Evolutionary conservation across 768 basidiomycete species (phyloP).

Genomic region (Coprinellus micaceus): DNA sequence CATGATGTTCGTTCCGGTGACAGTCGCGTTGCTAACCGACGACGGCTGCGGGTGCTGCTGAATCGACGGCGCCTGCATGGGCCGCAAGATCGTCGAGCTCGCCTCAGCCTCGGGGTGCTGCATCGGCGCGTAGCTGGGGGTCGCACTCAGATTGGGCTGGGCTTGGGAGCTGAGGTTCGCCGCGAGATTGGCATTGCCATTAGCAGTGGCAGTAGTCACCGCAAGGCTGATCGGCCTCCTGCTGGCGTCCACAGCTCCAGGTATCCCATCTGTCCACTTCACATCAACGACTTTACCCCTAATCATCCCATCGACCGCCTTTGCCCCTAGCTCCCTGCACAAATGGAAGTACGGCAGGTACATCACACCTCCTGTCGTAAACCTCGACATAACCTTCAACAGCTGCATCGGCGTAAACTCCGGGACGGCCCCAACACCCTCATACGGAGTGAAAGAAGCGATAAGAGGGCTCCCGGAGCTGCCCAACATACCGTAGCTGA

Average conservation of each 20-base stretch:
- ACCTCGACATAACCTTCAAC: slow-evolving; percentile 75
- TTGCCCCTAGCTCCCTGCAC: slow-evolving; percentile 79
- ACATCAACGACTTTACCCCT: slow-evolving; percentile 71
- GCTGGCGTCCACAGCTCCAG: slow-evolving; percentile 7
- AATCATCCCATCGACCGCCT: slow-evolving; percentile 83
- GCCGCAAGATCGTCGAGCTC: neutral
- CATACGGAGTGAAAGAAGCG: slow-evolving; percentile 10
- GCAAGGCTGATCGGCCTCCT: neutral
- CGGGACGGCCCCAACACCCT: slow-evolving; percentile 10
- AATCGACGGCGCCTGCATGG: neutral
- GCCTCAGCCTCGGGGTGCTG: neutral
- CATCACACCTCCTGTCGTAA: slow-evolving; percentile 59
- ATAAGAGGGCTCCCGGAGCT: slow-evolving; percentile 6
- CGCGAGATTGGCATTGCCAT: no score
- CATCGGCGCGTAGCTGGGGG: no score
- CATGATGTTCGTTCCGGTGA: slow-evolving; percentile 1
- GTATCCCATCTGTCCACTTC: slow-evolving; percentile 59
- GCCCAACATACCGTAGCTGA: neutral
- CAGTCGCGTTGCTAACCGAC: slow-evolving; percentile 8
- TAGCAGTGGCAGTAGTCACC: no score
- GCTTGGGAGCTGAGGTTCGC: no score
- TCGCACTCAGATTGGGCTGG: no score
- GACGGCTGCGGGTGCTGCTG: neutral
- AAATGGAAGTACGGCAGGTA: slow-evolving; percentile 78
- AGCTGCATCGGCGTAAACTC: slow-evolving; percentile 80